phyloP scores from a whole-genome alignment of 805 yeast genomes.

The Lipomyces mesembrius region DNA sequence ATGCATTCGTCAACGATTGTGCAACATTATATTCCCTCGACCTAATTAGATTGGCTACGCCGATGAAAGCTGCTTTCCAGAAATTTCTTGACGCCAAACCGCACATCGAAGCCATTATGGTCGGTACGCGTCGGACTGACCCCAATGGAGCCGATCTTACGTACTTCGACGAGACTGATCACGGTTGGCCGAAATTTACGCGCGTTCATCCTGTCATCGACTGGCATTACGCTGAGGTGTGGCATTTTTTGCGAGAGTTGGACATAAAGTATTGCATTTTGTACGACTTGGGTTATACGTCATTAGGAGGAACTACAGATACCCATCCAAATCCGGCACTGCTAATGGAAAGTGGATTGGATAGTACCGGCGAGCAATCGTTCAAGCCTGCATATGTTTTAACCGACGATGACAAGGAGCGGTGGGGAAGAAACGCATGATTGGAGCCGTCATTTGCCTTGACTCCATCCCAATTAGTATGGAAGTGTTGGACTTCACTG shows the following conservation, averaged over 20 bases:
- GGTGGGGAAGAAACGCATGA: slow-evolving; percentile 49
- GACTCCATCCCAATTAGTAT: background rate
- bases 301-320: slow-evolving; percentile 76
- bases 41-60: slow-evolving; percentile 48
- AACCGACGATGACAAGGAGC: slow-evolving; percentile 61
- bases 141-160: slow-evolving; percentile 71
- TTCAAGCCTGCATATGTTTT: slow-evolving; percentile 55
- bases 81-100: slow-evolving; percentile 60
- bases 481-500: background rate
- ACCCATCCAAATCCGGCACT: slow-evolving; percentile 76
- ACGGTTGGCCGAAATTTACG: slow-evolving; percentile 86
- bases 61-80: slow-evolving; percentile 71
- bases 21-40: slow-evolving; percentile 59
- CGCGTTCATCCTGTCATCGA: slow-evolving; percentile 86
- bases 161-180: slow-evolving; percentile 76
- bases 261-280: slow-evolving; percentile 71
- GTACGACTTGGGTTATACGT: slow-evolving; percentile 86
- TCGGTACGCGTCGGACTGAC: slow-evolving; percentile 87
- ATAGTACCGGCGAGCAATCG: slow-evolving; percentile 45
- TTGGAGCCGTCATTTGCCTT: too few relatives aligned
- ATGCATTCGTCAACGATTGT: slow-evolving; percentile 64
- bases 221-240: slow-evolving; percentile 82
- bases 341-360: slow-evolving; percentile 36
- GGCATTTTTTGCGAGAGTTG: slow-evolving; percentile 74
- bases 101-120: slow-evolving; percentile 70